Conservation (phyloP, 768 basidiomycete genomes). For the Hirschioporus abietinus region DNA sequence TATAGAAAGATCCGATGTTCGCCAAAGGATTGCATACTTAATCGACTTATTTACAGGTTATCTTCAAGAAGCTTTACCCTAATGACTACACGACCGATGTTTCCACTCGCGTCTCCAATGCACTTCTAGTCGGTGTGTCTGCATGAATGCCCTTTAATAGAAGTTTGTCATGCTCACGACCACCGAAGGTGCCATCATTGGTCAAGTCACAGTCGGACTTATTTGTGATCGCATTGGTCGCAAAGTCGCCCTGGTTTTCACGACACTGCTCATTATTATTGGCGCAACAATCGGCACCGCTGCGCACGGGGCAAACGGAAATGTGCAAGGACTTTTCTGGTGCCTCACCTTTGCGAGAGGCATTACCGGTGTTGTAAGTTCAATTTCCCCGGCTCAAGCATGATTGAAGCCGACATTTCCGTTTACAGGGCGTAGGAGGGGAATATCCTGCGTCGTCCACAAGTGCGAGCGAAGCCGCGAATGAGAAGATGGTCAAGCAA, state of each 20-base stretch:
- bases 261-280: conserved; percentile 63
- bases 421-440: conserved; percentile 58
- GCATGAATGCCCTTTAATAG: not conserved
- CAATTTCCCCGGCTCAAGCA: not conserved
- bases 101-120: conserved; percentile 66
- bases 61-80: conserved; percentile 61
- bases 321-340: conserved; percentile 61
- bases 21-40: not conserved
- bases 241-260: conserved; percentile 66
- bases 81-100: conserved; percentile 52
- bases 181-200: conserved; percentile 51
- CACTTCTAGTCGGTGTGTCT: conserved; percentile 58
- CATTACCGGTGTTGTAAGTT: conserved; percentile 56
- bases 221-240: conserved; percentile 72
- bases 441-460: conserved; percentile 75
- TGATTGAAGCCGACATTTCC: conserved; percentile 4
- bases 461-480: conserved; percentile 66
- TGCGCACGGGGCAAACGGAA: conserved; percentile 56
- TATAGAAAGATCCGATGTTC: conserved; percentile 4
- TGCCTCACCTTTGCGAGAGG: conserved; percentile 69
- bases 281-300: conserved; percentile 66
- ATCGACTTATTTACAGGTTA: conserved; percentile 39
- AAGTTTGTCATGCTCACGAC: conserved; percentile 1
- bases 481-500: conserved; percentile 54
- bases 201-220: conserved; percentile 58